Base-by-base conservation (phyloP, 495 filamentous ascomycete species). In the Bacidia gigantensis region DNA sequence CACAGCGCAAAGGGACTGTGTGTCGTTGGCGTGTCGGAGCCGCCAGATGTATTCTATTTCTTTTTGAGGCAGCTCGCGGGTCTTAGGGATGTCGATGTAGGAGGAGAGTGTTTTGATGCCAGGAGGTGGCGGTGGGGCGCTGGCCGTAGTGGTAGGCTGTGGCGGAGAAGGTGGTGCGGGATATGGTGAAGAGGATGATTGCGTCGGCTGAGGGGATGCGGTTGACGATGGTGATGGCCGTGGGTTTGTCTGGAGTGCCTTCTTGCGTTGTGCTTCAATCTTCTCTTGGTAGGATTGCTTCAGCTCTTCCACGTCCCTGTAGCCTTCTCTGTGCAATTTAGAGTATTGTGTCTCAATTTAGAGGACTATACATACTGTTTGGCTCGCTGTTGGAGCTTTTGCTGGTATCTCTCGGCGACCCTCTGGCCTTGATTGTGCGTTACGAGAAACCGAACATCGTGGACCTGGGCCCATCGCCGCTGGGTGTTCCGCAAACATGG, bases 41-140 rank as follows among this genome's bases (percentile, higher is more conserved):
- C 89, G 85, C 92, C 92, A 98, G 60, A 96, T 76, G 23, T 81
- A 76, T 61, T 88, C 79, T 51, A 97, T 83, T 62, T 97, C 87
- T 58, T 82, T 80, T n/a, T 72, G 58, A 0, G 90, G 86, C 17
- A 96, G 83, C 25, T 65, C 58, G 45, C 70, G 68, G 40, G 82
- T 80, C 62, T 94, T 95, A 46, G 78, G 67, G 45, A 96, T 69
- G 64, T 96, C 86, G 55, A 98, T 73, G 71, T 82, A 95, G 48
- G 81, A 77, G 58, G 79, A 79, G 43, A 98, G 82, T 0, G 84
- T 81, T 60, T 93, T 95, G 52, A 95, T 72, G 42, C 81, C 79
- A 20, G 72, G 72, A 1, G 60, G 65, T 5, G 55, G 51, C 59
- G 56, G 32, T 64, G 55, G 2, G 69, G 62, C 58, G 56, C 58